Evolutionary conservation across 1,284 basidiomycete species (phyloP).

Genomic region (Ganoderma multipileum): DNA sequence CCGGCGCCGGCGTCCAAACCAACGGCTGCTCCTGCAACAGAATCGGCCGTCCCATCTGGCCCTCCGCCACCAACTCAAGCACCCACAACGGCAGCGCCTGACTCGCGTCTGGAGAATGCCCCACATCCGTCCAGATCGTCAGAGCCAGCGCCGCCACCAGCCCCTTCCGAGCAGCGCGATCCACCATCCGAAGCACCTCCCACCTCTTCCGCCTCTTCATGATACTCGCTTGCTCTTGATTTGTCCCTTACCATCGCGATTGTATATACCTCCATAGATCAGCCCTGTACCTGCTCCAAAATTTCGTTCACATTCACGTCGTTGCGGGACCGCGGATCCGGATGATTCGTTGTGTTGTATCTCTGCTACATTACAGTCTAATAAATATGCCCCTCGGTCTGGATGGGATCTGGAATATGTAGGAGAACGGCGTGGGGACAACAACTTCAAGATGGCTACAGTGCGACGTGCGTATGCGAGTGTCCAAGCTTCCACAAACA

Average conservation of each 20-base stretch:
- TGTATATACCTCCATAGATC: constrained; percentile 4
- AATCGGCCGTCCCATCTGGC: background rate
- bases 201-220: background rate
- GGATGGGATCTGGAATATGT: background rate
- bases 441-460: constrained; percentile 9
- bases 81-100: background rate
- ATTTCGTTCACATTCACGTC: background rate
- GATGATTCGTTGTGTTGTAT: constrained; percentile 9
- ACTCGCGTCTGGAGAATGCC: background rate
- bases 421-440: background rate
- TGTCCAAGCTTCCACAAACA: background rate
- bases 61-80: background rate
- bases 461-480: background rate
- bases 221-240: background rate
- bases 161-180: background rate
- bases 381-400: constrained; percentile 18
- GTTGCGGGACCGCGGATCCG: background rate
- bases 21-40: background rate
- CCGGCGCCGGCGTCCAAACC: background rate
- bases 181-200: background rate
- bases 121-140: background rate
- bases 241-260: background rate
- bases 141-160: background rate
- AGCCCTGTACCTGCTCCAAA: background rate
- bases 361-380: constrained; percentile 17